Evolutionary conservation across 768 basidiomycete genomes (phyloP).

Genomic region (Podaxis sp.): DNA sequence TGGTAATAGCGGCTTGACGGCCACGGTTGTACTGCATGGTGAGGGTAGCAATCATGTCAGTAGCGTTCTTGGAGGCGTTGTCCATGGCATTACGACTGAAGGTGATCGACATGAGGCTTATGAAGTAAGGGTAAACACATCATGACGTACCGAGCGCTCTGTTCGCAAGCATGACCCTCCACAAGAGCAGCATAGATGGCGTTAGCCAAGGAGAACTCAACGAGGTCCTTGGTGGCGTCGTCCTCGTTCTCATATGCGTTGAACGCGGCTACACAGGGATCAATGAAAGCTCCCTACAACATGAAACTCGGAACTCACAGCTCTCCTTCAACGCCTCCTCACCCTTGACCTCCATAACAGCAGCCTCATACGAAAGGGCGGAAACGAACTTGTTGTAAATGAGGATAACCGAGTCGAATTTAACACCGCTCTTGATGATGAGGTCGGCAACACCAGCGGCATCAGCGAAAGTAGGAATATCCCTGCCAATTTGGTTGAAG

Average conservation of each 20-base stretch:
- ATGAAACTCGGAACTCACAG: slow-evolving; percentile 46
- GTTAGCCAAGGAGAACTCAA: slow-evolving; percentile 95
- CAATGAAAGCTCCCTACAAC: background rate
- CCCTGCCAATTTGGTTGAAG: slow-evolving; percentile 97
- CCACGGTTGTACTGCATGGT: slow-evolving; percentile 98
- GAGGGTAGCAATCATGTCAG: slow-evolving; percentile 84
- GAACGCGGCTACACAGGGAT: slow-evolving; percentile 66
- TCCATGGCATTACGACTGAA: slow-evolving; percentile 97
- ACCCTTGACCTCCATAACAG: slow-evolving; percentile 74
- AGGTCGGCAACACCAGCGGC: slow-evolving; percentile 93
- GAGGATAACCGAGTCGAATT: slow-evolving; percentile 82
- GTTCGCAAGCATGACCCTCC: slow-evolving; percentile 95
- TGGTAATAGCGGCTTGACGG: slow-evolving; percentile 96
- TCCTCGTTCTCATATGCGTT: slow-evolving; percentile 98
- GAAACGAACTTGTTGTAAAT: slow-evolving; percentile 87
- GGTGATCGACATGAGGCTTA: slow-evolving; percentile 13
- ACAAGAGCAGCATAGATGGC: slow-evolving; percentile 93
- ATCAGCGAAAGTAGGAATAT: slow-evolving; percentile 96
- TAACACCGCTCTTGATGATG: slow-evolving; percentile 79
- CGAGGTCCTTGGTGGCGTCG: slow-evolving; percentile 88
- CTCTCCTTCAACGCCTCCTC: slow-evolving; percentile 80
- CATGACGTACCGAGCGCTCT: slow-evolving; percentile 72
- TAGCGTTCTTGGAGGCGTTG: slow-evolving; percentile 98
- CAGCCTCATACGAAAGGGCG: slow-evolving; percentile 88
- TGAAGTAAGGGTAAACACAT: background rate